A percentile compares a stretch with the other conserved stretches of the same genome.
phyloP scores from a whole-genome alignment of 2,329 filamentous ascomycete genomes.

The Ascochyta viciae-villosae region DNA sequence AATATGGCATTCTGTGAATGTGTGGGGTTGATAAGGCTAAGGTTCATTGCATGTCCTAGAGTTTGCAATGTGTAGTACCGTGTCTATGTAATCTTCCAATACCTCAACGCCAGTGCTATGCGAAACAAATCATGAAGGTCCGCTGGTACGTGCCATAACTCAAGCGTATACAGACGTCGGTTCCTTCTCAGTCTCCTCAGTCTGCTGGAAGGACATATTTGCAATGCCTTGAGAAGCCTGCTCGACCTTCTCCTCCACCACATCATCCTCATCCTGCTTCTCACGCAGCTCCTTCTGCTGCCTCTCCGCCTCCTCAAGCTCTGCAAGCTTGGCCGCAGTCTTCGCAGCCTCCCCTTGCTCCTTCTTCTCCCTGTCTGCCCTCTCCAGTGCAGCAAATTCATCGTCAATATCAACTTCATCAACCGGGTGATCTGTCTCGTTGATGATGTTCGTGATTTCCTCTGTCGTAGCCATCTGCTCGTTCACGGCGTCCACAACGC shows the following conservation, averaged over 20 bases:
- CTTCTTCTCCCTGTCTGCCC: constrained; percentile 76
- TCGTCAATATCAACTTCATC: constrained; percentile 88
- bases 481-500: constrained; percentile 75
- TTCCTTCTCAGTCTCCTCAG: constrained; percentile 28
- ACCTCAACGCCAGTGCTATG: constrained; percentile 32
- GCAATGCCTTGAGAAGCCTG: constrained; percentile 27
- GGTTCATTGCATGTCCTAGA: no score
- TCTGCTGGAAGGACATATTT: constrained; percentile 28
- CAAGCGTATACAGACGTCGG: constrained; percentile 25
- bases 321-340: constrained; percentile 57
- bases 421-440: constrained; percentile 62
- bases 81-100: background rate
- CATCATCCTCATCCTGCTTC: constrained; percentile 62
- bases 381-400: constrained; percentile 80
- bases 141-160: background rate
- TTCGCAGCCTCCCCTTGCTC: constrained; percentile 67
- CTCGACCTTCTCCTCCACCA: constrained; percentile 23
- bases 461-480: constrained; percentile 78
- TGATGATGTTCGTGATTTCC: constrained; percentile 79
- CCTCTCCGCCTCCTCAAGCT: constrained; percentile 44
- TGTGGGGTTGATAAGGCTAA: no score
- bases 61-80: background rate
- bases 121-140: constrained; percentile 3
- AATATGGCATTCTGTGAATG: no score
- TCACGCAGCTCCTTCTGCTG: constrained; percentile 33